A percentile compares a stretch with the other conserved stretches of the same genome.
Evolutionary conservation across 208 protist species (phyloP).

Genomic region (Acanthamoeba sp.): DNA sequence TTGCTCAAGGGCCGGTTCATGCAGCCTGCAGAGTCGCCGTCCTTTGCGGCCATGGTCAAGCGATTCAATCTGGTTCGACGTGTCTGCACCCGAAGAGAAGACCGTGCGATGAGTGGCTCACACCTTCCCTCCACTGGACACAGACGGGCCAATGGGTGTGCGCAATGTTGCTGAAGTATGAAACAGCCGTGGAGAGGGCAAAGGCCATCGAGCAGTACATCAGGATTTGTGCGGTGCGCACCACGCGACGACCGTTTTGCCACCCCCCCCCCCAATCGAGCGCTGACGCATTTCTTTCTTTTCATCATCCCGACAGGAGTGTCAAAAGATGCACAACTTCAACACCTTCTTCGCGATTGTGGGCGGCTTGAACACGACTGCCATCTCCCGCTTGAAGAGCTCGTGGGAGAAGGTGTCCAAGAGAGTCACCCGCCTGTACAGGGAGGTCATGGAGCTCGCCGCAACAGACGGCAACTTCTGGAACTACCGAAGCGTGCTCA

Average conservation of each 20-base stretch:
- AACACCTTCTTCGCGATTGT: conserved; percentile 63
- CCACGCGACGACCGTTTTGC: background rate
- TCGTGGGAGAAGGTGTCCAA: conserved; percentile 64
- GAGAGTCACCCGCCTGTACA: background rate
- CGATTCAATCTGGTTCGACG: conserved; percentile 40
- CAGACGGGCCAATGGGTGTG: conserved; percentile 64
- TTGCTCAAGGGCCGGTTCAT: conserved; percentile 56
- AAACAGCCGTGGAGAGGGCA: background rate
- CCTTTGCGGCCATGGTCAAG: conserved; percentile 56
- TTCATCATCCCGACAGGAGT: background rate
- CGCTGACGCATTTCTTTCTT: background rate
- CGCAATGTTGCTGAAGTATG: conserved; percentile 45
- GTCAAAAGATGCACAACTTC: conserved; percentile 49
- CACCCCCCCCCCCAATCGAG: background rate
- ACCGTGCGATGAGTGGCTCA: background rate
- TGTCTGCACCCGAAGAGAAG: background rate
- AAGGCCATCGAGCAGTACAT: conserved; percentile 60
- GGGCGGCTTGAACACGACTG: conserved; percentile 50
- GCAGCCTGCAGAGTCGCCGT: background rate
- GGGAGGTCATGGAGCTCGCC: conserved; percentile 41
- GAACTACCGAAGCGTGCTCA: conserved; percentile 58
- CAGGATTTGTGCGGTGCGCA: conserved; percentile 1
- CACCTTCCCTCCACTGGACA: background rate
- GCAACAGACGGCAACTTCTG: conserved; percentile 47
- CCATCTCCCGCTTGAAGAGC: conserved; percentile 50